phyloP scores from a whole-genome alignment of 768 basidiomycete species.

The Kwoniella newhampshirensis region DNA sequence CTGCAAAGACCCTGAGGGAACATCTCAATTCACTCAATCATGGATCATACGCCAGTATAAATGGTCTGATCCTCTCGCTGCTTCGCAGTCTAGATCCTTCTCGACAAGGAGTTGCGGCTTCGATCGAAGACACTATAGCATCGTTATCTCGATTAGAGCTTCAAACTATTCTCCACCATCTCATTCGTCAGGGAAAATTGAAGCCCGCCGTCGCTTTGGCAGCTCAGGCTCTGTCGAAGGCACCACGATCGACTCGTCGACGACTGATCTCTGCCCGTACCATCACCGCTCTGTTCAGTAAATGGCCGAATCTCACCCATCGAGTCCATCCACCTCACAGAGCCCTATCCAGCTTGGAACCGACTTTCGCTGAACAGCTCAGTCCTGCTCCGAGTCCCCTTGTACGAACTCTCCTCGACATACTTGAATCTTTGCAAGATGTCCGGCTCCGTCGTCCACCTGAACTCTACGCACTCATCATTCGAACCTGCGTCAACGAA shows the following conservation, averaged over 20 bases:
- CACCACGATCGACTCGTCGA: constrained; percentile 1
- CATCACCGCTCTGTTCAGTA: constrained; percentile 4
- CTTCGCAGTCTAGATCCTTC: too few relatives aligned
- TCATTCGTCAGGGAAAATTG: constrained; percentile 14
- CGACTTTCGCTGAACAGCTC: constrained; percentile 3
- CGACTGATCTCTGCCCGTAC: constrained; percentile 5
- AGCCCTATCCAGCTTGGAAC: neutral
- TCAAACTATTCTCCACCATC: constrained; percentile 24
- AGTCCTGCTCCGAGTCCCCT: constrained; percentile 6
- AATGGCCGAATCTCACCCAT: constrained; percentile 5
- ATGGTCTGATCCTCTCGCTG: too few relatives aligned
- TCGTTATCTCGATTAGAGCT: constrained; percentile 18
- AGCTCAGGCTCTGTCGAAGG: neutral
- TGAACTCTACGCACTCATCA: constrained; percentile 32
- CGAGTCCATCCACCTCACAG: neutral
- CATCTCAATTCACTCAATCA: neutral
- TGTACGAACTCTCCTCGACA: constrained; percentile 2
- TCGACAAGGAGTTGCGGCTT: too few relatives aligned
- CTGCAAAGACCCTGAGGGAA: constrained; percentile 1
- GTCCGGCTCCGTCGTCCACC: constrained; percentile 31
- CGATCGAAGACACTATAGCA: neutral
- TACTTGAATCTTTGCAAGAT: constrained; percentile 26
- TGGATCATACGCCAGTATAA: constrained; percentile 13
- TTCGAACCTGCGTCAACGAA: constrained; percentile 33
- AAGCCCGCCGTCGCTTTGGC: constrained; percentile 14